Conservation (phyloP, 768 basidiomycete genomes). For the Auricularia cornea region DNA sequence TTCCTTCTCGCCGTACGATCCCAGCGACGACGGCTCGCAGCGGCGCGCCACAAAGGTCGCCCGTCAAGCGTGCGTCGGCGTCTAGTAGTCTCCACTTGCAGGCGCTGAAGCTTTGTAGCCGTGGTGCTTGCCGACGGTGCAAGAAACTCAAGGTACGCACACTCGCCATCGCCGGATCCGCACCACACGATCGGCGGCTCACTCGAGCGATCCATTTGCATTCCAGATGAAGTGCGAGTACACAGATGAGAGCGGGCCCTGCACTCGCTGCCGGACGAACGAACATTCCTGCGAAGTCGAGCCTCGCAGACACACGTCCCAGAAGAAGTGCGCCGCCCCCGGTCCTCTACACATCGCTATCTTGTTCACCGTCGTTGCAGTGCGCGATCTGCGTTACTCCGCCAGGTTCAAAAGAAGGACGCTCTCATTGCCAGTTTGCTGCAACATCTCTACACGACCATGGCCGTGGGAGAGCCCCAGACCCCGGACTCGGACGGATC, state of each 20-base stretch:
- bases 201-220: neutral
- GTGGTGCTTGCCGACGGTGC: neutral
- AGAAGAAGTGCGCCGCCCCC: neutral
- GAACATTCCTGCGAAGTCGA: neutral
- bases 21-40: neutral
- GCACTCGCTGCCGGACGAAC: neutral
- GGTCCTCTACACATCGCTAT: neutral
- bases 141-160: neutral
- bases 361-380: neutral
- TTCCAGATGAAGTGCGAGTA: slow-evolving; percentile 2
- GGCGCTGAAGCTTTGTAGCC: neutral
- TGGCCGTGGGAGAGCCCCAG: neutral
- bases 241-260: neutral
- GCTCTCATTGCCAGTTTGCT: neutral
- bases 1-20: neutral
- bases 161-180: neutral
- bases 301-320: neutral
- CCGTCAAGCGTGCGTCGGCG: neutral
- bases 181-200: neutral
- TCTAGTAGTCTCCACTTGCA: too few species aligned
- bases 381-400: neutral
- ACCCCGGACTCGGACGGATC: neutral
- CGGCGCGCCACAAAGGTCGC: neutral
- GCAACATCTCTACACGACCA: neutral
- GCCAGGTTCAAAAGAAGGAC: neutral